Conservation (phyloP, 2,329 filamentous ascomycete genomes). For the Colletotrichum camelliae region DNA sequence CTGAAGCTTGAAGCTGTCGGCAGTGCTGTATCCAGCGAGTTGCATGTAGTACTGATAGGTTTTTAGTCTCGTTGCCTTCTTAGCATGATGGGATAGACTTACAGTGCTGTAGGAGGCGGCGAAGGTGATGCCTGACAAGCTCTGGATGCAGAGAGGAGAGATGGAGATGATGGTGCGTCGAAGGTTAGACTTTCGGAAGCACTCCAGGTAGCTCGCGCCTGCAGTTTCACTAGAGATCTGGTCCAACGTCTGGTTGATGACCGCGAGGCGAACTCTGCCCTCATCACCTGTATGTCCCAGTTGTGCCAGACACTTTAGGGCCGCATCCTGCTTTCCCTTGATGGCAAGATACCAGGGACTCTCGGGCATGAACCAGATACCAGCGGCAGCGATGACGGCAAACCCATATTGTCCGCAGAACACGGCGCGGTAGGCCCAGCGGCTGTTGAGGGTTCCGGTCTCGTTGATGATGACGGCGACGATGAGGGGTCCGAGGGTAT, state of each 20-base stretch:
- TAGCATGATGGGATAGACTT: neutral
- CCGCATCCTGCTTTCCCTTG: constrained; percentile 36
- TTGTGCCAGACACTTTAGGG: constrained; percentile 36
- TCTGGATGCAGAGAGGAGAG: constrained; percentile 38
- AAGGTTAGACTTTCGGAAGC: constrained; percentile 42
- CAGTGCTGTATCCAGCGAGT: constrained; percentile 42
- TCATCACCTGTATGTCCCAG: constrained; percentile 33
- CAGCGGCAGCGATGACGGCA: constrained; percentile 30
- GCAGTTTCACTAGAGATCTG: constrained; percentile 33
- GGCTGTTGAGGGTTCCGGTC: constrained; percentile 27
- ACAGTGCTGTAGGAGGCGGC: constrained; percentile 35
- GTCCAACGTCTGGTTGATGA: constrained; percentile 35
- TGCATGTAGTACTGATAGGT: constrained; percentile 40
- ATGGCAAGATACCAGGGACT: constrained; percentile 46
- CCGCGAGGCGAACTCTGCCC: constrained; percentile 32
- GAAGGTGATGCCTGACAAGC: constrained; percentile 13
- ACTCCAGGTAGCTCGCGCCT: constrained; percentile 42
- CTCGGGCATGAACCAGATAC: constrained; percentile 45
- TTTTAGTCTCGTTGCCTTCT: neutral
- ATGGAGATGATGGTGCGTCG: constrained; percentile 44
- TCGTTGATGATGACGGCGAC: constrained; percentile 36
- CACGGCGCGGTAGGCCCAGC: constrained; percentile 38
- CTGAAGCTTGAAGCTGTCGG: constrained; percentile 40
- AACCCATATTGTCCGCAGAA: constrained; percentile 40
- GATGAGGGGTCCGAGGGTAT: constrained; percentile 30